Conservation (phyloP, 371 early-diverging fungal genomes). For the Batrachochytrium dendrobatidis region DNA sequence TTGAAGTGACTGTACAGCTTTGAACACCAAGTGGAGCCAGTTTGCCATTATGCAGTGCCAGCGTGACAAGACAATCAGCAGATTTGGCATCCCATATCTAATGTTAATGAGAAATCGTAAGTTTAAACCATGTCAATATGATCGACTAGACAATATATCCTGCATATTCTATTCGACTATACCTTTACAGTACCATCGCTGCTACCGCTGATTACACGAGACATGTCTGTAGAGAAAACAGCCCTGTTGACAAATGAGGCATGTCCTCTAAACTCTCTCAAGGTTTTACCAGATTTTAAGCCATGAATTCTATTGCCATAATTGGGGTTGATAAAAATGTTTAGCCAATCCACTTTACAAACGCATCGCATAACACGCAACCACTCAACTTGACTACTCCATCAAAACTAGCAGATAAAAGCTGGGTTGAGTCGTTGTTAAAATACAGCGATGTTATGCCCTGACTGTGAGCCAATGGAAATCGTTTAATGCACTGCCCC, state of each 20-base stretch:
- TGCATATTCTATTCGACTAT: too few relatives aligned
- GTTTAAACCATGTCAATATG: slow-evolving; percentile 26
- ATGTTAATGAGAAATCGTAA: slow-evolving; percentile 23
- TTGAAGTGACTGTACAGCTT: slow-evolving; percentile 20
- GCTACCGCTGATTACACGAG: slow-evolving; percentile 63
- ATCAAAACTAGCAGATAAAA: slow-evolving; percentile 78
- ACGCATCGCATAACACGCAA: background rate
- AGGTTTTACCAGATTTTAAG: slow-evolving; percentile 74
- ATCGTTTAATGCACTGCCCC: slow-evolving; percentile 65
- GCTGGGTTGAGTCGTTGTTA: slow-evolving; percentile 61
- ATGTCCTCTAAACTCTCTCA: slow-evolving; percentile 88
- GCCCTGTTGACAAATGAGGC: slow-evolving; percentile 76
- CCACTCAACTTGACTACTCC: slow-evolving; percentile 47
- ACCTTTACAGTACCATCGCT: slow-evolving; percentile 86
- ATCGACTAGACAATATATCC: slow-evolving; percentile 31
- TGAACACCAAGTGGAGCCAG: slow-evolving; percentile 26
- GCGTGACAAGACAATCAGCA: slow-evolving; percentile 45
- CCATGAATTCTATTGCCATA: slow-evolving; percentile 60
- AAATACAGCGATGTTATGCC: slow-evolving; percentile 76
- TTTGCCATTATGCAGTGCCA: slow-evolving; percentile 41
- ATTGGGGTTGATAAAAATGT: background rate
- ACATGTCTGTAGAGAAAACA: slow-evolving; percentile 58
- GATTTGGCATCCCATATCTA: slow-evolving; percentile 73
- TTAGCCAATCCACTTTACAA: background rate
- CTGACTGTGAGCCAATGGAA: slow-evolving; percentile 74